phyloP scores from a whole-genome alignment of 1,139 yeast genomes.

The Taiozyma onychis region DNA sequence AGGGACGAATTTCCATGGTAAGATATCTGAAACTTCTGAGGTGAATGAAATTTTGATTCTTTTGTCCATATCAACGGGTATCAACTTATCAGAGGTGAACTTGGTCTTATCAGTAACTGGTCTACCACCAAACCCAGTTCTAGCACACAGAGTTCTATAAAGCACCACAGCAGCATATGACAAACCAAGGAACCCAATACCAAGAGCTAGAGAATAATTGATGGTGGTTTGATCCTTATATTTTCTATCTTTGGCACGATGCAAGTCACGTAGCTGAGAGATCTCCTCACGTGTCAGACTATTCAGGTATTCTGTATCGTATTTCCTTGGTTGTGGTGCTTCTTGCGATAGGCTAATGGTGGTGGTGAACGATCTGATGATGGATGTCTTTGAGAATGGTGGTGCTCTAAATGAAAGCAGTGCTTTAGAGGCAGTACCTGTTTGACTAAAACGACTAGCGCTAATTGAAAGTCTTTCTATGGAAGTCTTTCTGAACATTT shows the following conservation, averaged over 20 bases:
- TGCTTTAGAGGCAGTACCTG: background rate
- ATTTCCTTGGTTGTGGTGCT: background rate
- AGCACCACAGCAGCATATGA: conserved; percentile 92
- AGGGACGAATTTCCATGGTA: conserved; percentile 96
- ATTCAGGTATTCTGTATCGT: conserved; percentile 16
- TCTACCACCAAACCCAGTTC: conserved; percentile 95
- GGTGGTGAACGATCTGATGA: conserved; percentile 4
- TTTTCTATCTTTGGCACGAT: conserved; percentile 28
- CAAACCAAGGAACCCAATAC: conserved; percentile 68
- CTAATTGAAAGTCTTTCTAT: background rate
- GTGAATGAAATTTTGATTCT: conserved; percentile 81
- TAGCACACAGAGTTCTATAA: conserved; percentile 85
- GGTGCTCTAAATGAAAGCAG: background rate
- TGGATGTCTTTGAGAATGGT: background rate
- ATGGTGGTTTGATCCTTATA: conserved; percentile 47
- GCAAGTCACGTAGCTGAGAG: conserved; percentile 26
- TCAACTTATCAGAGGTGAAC: conserved; percentile 81
- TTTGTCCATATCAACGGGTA: conserved; percentile 83
- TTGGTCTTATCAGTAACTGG: conserved; percentile 81
- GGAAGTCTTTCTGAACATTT: background rate
- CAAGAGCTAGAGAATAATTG: conserved; percentile 67
- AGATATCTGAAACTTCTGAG: conserved; percentile 82
- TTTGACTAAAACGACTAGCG: background rate
- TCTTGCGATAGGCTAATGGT: conserved; percentile 1
- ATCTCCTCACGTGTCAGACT: conserved; percentile 30